Evolutionary conservation across 208 protist genomes (phyloP), one percentile per base, ranked within the genome.

Genomic region (Trypanosoma melophagium): DNA sequence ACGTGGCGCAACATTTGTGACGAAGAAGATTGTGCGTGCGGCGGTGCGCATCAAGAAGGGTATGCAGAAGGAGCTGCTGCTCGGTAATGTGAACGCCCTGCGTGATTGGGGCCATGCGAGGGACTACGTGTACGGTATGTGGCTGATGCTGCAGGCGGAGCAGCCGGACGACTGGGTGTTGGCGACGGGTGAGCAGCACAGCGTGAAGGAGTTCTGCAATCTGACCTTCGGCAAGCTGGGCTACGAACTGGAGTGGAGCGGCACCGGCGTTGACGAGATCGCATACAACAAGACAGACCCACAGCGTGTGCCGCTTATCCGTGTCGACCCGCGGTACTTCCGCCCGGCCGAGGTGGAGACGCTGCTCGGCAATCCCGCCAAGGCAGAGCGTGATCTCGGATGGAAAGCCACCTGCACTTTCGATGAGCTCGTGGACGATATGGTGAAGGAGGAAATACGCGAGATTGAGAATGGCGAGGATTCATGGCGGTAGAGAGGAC

Each of bases 41-140:
- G 97, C 97, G 7, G 95, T 92, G n/a, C 62, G 87, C 41, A 98
- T 98, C 63, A 77, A 77, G n/a, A 40, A 75, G 16, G 93, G 92
- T 38, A 38, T 81, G 51, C 79, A 93, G 69, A 70, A 96, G 54
- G 65, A 78, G 7, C 66, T 98, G 2, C 74, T 77, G 21, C 83
- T 98, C 2, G 97, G 97, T 40, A 98, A 98, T 69, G 63, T 98
- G 8, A 86, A 98, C 68, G 80, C 96, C 13, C 79, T 90, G 50
- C 87, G 96, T 65, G 97, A 98, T 75, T 98, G 96, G 96, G 96
- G 96, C 45, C 97, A 98, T 51, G 94, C 96, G 1, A 92, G 77
- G 54, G 96, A 98, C 71, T 98, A 97, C 58, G 94, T 98, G 16
- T 59, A 86, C 22, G 90, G 83, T 28, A 98, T 98, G 97, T 98